Evolutionary conservation across 805 yeast species (phyloP).

Genomic region (Huiozyma naganishii): DNA sequence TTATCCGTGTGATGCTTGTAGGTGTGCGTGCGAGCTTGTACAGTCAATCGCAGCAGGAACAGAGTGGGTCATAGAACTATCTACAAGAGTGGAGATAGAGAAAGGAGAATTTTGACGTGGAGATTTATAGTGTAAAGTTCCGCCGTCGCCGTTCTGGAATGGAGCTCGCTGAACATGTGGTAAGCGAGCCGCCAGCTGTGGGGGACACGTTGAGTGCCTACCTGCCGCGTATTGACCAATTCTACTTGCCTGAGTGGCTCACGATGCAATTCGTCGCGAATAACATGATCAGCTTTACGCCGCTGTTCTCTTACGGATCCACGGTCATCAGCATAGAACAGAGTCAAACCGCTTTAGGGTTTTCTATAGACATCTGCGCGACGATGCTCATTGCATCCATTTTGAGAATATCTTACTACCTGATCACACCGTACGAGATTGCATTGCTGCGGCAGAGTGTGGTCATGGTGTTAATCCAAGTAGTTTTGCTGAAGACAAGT

Average conservation of each 20-base stretch:
- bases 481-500: constrained; percentile 51
- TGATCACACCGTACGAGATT: constrained; percentile 72
- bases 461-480: constrained; percentile 77
- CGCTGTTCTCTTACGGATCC: constrained; percentile 77
- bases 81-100: too few relatives aligned
- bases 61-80: too few relatives aligned
- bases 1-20: too few relatives aligned
- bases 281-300: constrained; percentile 66
- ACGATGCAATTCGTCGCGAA: constrained; percentile 50
- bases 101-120: too few relatives aligned
- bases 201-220: constrained; percentile 20
- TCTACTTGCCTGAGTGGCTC: constrained; percentile 39
- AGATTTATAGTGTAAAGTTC: too few relatives aligned
- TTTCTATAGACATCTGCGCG: constrained; percentile 85
- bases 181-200: background rate
- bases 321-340: constrained; percentile 61
- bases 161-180: background rate
- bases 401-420: constrained; percentile 63
- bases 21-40: too few relatives aligned
- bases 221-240: constrained; percentile 32
- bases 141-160: too few relatives aligned
- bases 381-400: constrained; percentile 77
- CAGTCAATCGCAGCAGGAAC: too few relatives aligned
- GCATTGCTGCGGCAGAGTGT: constrained; percentile 68
- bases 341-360: constrained; percentile 61